These are phyloP conservation scores for Quercus berberidifolia DNA, from an alignment of 306 rosid species.

Conservation along the genomic window DNA sequence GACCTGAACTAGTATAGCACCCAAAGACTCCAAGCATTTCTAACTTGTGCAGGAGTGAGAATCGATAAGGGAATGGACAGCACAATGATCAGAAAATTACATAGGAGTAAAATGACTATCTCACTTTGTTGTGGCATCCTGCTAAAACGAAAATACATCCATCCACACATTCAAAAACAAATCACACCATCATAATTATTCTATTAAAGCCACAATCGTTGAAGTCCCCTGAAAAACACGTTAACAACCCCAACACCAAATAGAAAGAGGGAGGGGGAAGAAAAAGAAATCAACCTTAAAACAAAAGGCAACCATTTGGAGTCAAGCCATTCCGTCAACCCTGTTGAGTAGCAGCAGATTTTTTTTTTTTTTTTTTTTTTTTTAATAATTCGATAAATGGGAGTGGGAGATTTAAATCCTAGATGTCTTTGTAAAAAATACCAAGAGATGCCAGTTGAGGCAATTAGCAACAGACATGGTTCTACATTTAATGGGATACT, in stretches of 20 bases:
- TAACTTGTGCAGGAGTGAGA: too few relatives aligned
- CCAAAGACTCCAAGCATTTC: neutral
- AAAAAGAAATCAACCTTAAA: neutral
- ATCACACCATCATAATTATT: neutral
- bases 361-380: too few relatives aligned
- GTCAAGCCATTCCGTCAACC: neutral
- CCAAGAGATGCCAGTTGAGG: too few relatives aligned
- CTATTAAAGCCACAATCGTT: neutral
- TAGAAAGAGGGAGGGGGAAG: neutral
- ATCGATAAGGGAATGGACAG: too few relatives aligned
- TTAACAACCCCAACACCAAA: neutral
- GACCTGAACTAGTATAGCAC: neutral
- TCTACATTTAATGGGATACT: neutral
- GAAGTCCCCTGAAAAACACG: neutral
- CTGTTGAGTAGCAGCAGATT: neutral
- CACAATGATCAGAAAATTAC: too few relatives aligned
- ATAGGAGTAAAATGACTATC: too few relatives aligned
- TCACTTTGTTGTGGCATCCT: too few relatives aligned
- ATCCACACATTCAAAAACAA: neutral
- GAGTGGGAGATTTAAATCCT: too few relatives aligned
- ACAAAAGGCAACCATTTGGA: neutral
- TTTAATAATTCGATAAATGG: too few relatives aligned
- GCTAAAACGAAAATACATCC: too few relatives aligned
- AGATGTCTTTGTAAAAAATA: too few relatives aligned
- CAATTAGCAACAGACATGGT: neutral